Percentiles rank a stretch among this genome's conserved stretches.
These are phyloP conservation scores for Tulasnella sp. DNA, from an alignment of 768 basidiomycete genomes.

Conservation along the genomic window DNA sequence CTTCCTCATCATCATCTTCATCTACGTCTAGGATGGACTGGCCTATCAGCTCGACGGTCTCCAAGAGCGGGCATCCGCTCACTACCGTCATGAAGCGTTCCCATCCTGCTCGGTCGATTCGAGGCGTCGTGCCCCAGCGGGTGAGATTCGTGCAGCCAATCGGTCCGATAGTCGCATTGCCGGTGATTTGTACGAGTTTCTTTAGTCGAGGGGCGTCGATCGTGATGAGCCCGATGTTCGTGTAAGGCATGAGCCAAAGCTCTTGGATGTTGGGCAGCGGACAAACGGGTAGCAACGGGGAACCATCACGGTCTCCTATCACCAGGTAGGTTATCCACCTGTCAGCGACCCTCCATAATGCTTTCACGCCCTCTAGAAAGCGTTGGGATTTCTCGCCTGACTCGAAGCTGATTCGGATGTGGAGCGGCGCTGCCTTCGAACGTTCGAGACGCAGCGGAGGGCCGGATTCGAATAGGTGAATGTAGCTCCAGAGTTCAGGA, in stretches of 20 bases:
- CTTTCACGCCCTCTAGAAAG: background rate
- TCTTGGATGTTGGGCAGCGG: background rate
- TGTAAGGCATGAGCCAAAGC: background rate
- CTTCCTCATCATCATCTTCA: background rate
- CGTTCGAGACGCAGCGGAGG: background rate
- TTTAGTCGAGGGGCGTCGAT: background rate
- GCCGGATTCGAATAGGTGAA: background rate
- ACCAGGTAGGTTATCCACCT: background rate
- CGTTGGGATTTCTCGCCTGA: background rate
- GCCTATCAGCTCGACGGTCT: background rate
- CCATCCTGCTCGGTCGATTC: background rate
- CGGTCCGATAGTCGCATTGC: background rate
- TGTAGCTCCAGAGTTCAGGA: background rate
- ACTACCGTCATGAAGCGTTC: background rate
- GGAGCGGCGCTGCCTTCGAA: background rate
- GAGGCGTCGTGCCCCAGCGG: background rate
- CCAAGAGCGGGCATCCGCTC: background rate
- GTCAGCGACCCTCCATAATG: background rate
- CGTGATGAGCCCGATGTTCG: background rate
- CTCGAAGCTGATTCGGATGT: background rate
- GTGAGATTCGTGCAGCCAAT: background rate
- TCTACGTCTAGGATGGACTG: no score
- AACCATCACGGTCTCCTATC: background rate
- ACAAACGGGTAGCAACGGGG: background rate
- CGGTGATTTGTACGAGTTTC: background rate